Evolutionary conservation across 2,329 filamentous ascomycete species (phyloP).

Genomic region (Fusarium liriodendri): DNA sequence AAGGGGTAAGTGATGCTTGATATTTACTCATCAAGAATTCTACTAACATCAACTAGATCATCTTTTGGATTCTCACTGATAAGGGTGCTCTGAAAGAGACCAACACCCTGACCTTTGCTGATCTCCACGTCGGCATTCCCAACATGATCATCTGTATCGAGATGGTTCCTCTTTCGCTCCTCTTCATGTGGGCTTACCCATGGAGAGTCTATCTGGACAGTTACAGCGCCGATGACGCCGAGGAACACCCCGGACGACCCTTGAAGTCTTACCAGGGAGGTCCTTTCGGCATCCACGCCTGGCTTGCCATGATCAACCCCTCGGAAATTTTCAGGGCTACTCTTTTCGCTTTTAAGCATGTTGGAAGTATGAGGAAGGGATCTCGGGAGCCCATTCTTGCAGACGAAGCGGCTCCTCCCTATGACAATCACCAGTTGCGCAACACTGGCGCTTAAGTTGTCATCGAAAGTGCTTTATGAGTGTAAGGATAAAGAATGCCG

Average conservation of each 20-base stretch:
- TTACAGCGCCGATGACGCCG: slow-evolving; percentile 11
- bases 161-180: slow-evolving; percentile 33
- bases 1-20: slow-evolving; percentile 15
- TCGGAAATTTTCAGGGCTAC: slow-evolving; percentile 27
- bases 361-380: neutral
- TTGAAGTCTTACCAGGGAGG: slow-evolving; percentile 27
- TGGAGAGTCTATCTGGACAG: slow-evolving; percentile 31
- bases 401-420: neutral
- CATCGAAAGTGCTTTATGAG: too few species aligned
- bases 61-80: slow-evolving; percentile 34
- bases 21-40: neutral
- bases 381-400: neutral
- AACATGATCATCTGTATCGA: slow-evolving; percentile 33
- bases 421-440: neutral
- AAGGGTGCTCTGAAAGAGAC: slow-evolving; percentile 16
- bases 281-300: slow-evolving; percentile 24
- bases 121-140: slow-evolving; percentile 36
- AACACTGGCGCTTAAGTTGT: too few species aligned
- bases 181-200: slow-evolving; percentile 34
- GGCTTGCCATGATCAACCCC: slow-evolving; percentile 33
- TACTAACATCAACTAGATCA: slow-evolving; percentile 2
- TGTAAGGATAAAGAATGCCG: too few species aligned
- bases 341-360: slow-evolving; percentile 18
- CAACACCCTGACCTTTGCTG: slow-evolving; percentile 33
- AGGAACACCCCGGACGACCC: neutral